Evolutionary conservation across 768 basidiomycete genomes (phyloP).

Genomic region (Tylopilus vinaceipallidus): DNA sequence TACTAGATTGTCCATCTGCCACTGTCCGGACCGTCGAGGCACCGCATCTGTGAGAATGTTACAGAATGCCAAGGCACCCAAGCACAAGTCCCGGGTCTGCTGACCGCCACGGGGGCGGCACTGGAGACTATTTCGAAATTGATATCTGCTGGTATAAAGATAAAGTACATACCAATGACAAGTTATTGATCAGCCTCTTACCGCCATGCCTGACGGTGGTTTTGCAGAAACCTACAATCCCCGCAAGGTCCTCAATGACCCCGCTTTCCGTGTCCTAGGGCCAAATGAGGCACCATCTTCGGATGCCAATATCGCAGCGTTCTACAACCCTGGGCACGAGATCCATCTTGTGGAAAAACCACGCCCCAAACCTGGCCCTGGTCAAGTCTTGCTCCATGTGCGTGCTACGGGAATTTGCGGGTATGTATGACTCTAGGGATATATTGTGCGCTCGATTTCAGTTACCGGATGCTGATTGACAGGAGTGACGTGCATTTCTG

Average conservation of each 20-base stretch:
- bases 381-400: constrained; percentile 65
- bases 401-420: constrained; percentile 71
- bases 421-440: constrained; percentile 33
- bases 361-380: constrained; percentile 55
- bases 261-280: constrained; percentile 52
- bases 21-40: too few species aligned
- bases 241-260: constrained; percentile 53
- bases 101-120: constrained; percentile 5
- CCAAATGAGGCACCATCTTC: constrained; percentile 47
- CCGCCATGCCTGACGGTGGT: constrained; percentile 25
- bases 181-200: not conserved
- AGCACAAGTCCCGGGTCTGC: constrained; percentile 1
- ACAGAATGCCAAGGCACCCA: too few species aligned
- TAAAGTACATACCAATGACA: not conserved
- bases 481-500: constrained; percentile 77
- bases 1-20: too few species aligned
- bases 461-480: not conserved
- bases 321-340: constrained; percentile 62
- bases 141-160: too few species aligned
- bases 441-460: not conserved
- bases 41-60: too few species aligned
- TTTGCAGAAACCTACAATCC: constrained; percentile 50
- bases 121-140: too few species aligned
- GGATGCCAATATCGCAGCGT: constrained; percentile 57
- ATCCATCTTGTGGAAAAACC: constrained; percentile 70